These are phyloP conservation scores for Rubia peregrina DNA, from an alignment of 305 asterid species.

Conservation along the genomic window DNA sequence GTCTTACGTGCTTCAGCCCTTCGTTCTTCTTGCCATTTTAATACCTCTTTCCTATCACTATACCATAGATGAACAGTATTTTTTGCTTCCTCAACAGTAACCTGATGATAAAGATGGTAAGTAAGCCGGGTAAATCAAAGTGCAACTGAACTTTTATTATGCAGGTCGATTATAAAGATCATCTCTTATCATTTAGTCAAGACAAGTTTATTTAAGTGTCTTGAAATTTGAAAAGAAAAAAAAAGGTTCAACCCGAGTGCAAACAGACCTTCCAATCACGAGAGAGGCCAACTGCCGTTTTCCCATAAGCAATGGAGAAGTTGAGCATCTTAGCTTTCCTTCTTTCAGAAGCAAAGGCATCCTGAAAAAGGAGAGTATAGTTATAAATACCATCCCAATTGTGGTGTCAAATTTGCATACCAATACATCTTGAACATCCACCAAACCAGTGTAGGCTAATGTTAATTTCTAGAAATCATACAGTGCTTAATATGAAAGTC, in stretches of 20 bases:
- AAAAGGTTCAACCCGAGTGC: neutral
- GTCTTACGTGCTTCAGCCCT: slow-evolving; percentile 56
- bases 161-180: too few relatives aligned
- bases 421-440: neutral
- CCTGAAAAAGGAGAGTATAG: slow-evolving; percentile 41
- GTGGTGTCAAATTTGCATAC: neutral
- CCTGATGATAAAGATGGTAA: slow-evolving; percentile 42
- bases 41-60: slow-evolving; percentile 85
- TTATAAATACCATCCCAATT: neutral
- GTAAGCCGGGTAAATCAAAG: slow-evolving; percentile 6
- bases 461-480: neutral
- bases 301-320: slow-evolving; percentile 97
- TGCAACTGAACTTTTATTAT: neutral
- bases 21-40: slow-evolving; percentile 76
- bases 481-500: neutral
- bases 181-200: neutral
- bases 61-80: slow-evolving; percentile 92
- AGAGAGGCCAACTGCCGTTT: slow-evolving; percentile 82
- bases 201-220: neutral
- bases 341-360: slow-evolving; percentile 94
- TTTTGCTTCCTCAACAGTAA: slow-evolving; percentile 87
- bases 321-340: slow-evolving; percentile 99
- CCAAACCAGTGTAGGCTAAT: neutral
- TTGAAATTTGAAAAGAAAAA: neutral
- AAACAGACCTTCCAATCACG: slow-evolving; percentile 89